Conservation (phyloP, 768 basidiomycete species). For the Peribolospora baueri region DNA sequence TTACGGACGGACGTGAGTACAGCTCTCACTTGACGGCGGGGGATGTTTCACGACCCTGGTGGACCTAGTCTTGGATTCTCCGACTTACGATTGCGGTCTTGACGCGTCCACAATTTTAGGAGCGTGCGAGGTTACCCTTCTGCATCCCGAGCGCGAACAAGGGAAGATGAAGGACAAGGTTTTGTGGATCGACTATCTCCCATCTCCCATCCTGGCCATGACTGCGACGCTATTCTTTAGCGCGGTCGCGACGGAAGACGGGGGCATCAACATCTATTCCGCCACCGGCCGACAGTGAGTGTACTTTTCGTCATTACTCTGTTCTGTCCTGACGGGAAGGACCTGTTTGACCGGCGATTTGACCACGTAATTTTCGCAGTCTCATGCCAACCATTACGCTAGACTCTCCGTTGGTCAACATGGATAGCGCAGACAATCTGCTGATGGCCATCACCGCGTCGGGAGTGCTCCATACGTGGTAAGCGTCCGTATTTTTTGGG, state of each 20-base stretch:
- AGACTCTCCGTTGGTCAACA: constrained; percentile 40
- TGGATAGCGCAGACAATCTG: constrained; percentile 39
- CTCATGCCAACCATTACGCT: constrained; percentile 52
- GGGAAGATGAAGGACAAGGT: constrained; percentile 24
- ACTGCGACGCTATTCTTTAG: constrained; percentile 42
- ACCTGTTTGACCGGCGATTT: background rate
- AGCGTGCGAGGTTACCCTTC: constrained; percentile 42
- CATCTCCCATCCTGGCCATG: constrained; percentile 41
- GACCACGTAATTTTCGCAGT: constrained; percentile 22
- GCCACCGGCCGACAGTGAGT: constrained; percentile 54
- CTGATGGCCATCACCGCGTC: constrained; percentile 48
- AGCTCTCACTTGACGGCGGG: background rate
- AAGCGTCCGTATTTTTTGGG: constrained; percentile 14
- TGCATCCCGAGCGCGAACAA: constrained; percentile 28
- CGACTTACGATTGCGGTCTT: no score
- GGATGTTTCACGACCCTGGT: background rate
- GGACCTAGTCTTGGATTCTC: background rate
- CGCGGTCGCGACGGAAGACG: constrained; percentile 57
- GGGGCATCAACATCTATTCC: constrained; percentile 59
- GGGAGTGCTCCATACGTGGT: constrained; percentile 59
- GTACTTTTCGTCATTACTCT: background rate
- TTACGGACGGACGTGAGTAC: constrained; percentile 32
- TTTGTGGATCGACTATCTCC: constrained; percentile 70
- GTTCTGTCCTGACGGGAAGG: background rate
- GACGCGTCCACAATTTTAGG: constrained; percentile 20